These are phyloP conservation scores for Ascoidea asiatica DNA, from an alignment of 805 yeast genomes.

Conservation along the genomic window DNA sequence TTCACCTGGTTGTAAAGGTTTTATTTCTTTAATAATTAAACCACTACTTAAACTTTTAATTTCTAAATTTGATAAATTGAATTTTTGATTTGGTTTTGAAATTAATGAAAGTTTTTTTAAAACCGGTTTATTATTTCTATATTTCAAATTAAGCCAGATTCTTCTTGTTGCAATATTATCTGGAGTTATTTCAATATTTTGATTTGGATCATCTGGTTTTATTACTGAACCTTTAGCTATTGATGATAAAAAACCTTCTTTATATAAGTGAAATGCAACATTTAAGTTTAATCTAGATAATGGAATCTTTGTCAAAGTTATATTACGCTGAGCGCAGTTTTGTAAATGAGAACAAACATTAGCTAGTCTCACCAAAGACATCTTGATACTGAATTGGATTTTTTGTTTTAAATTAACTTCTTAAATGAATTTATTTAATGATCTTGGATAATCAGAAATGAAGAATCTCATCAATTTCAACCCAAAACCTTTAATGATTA, in stretches of 20 bases:
- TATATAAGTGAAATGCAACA: constrained; percentile 72
- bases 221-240: constrained; percentile 71
- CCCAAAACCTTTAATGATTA: too few relatives aligned
- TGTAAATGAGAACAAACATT: constrained; percentile 80
- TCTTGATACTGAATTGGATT: constrained; percentile 15
- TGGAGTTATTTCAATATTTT: constrained; percentile 66
- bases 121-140: constrained; percentile 69
- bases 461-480: neutral
- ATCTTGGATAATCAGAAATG: neutral
- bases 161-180: constrained; percentile 79
- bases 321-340: constrained; percentile 67
- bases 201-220: constrained; percentile 60
- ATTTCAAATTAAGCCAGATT: constrained; percentile 86
- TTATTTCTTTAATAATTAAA: constrained; percentile 54
- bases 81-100: constrained; percentile 75
- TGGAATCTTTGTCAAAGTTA: constrained; percentile 69
- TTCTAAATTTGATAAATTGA: constrained; percentile 48
- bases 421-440: too few relatives aligned
- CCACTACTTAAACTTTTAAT: constrained; percentile 68
- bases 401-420: neutral
- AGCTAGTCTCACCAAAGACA: constrained; percentile 82
- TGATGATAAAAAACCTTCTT: constrained; percentile 78
- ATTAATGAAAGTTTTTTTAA: constrained; percentile 57
- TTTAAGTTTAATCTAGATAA: constrained; percentile 73
- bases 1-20: constrained; percentile 84